Evolutionary conservation across 306 rosid genomes (phyloP).

Genomic region (Glycine soja): DNA sequence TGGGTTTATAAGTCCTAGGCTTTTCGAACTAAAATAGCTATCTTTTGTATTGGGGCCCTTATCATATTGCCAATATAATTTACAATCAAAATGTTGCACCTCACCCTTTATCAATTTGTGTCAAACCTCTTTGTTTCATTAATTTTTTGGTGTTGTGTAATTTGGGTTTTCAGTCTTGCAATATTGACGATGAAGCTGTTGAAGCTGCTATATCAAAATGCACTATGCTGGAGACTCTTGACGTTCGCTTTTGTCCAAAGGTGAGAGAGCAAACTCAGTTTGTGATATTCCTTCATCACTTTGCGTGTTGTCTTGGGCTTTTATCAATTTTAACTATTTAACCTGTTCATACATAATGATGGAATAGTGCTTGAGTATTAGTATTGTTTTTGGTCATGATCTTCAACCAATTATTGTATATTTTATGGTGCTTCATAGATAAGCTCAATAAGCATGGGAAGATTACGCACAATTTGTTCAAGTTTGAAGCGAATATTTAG

Average conservation of each 20-base stretch:
- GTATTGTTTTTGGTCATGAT: neutral
- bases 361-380: neutral
- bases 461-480: conserved; percentile 67
- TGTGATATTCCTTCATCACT: neutral
- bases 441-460: conserved; percentile 64
- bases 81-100: neutral
- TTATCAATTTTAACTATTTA: neutral
- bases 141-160: neutral
- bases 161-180: conserved; percentile 70
- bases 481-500: conserved; percentile 91
- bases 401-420: conserved; percentile 4
- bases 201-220: conserved; percentile 84
- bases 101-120: neutral
- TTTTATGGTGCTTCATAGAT: conserved; percentile 54
- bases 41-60: neutral
- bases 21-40: neutral
- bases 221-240: conserved; percentile 79
- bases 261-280: conserved; percentile 48
- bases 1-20: neutral
- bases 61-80: neutral
- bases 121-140: neutral
- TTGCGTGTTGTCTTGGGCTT: neutral
- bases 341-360: conserved; percentile 22
- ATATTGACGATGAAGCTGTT: conserved; percentile 73
- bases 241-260: conserved; percentile 87